Percentiles rank a stretch among this genome's conserved stretches.
Evolutionary conservation across 106 monocot species (phyloP).

Genomic region (Gastrodia elata): DNA sequence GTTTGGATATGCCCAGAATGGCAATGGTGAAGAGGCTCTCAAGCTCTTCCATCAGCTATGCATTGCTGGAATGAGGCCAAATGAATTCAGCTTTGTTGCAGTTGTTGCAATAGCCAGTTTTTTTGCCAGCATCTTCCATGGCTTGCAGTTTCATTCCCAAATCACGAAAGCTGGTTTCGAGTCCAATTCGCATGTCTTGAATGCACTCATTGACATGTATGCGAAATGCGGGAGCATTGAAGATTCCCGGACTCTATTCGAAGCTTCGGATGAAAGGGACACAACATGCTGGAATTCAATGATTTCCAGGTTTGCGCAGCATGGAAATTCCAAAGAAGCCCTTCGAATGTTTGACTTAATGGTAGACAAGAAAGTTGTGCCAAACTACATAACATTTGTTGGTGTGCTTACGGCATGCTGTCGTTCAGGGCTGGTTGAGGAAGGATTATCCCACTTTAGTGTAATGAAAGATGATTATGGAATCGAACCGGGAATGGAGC

Average conservation of each 20-base stretch:
- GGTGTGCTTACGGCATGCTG: constrained; percentile 74
- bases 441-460: constrained; percentile 51
- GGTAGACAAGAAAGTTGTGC: constrained; percentile 29
- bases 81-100: constrained; percentile 63
- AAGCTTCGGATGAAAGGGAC: constrained; percentile 25
- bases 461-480: constrained; percentile 49
- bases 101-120: constrained; percentile 50
- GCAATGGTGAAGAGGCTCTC: constrained; percentile 48
- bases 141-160: constrained; percentile 50
- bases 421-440: constrained; percentile 64
- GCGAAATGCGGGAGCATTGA: constrained; percentile 74
- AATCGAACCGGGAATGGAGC: constrained; percentile 71
- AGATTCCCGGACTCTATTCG: constrained; percentile 56
- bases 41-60: constrained; percentile 40
- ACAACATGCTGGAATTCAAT: constrained; percentile 83
- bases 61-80: constrained; percentile 27
- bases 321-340: constrained; percentile 68
- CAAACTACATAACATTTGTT: constrained; percentile 75
- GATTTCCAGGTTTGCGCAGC: constrained; percentile 76
- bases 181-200: constrained; percentile 50
- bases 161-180: constrained; percentile 59
- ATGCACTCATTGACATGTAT: constrained; percentile 86
- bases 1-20: constrained; percentile 55
- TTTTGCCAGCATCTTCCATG: constrained; percentile 50
- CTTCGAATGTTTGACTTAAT: constrained; percentile 45